phyloP scores from a whole-genome alignment of 345 rosid species.

The Combretum micranthum region DNA sequence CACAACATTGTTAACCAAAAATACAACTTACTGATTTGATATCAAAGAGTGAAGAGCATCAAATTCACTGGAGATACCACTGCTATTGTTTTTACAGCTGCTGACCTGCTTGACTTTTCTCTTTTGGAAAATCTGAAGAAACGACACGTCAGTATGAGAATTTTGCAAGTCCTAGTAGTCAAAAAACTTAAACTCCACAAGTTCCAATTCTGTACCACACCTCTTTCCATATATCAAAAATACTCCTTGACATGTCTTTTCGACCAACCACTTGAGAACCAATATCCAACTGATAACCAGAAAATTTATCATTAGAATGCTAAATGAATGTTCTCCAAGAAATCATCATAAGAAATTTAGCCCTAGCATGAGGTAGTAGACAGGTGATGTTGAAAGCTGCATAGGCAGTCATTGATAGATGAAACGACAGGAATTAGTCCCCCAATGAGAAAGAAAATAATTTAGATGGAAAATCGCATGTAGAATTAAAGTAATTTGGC shows the following conservation, averaged over 20 bases:
- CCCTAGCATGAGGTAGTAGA: neutral
- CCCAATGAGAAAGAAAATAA: too few species aligned
- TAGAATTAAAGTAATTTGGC: too few species aligned
- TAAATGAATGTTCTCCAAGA: too few species aligned
- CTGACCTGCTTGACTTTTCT: constrained; percentile 49
- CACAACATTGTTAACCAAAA: neutral
- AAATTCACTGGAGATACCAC: constrained; percentile 39
- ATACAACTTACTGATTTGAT: constrained; percentile 52
- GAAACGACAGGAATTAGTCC: too few species aligned
- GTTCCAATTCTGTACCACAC: constrained; percentile 22
- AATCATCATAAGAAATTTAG: constrained; percentile 2
- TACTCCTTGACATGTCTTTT: constrained; percentile 78
- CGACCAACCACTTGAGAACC: constrained; percentile 88
- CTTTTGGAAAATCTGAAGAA: constrained; percentile 73
- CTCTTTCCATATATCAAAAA: constrained; percentile 97
- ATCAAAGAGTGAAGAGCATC: constrained; percentile 57
- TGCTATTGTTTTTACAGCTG: constrained; percentile 19
- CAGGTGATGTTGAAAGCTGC: neutral
- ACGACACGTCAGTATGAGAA: constrained; percentile 4
- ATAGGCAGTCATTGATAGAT: too few species aligned
- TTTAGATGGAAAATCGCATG: too few species aligned
- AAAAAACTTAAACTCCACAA: neutral
- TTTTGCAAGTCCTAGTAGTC: neutral
- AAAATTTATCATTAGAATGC: constrained; percentile 5
- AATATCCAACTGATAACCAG: constrained; percentile 56